Evolutionary conservation across 2,329 filamentous ascomycete species (phyloP), one percentile per base, ranked within the genome.

Genomic region (Fusarium bactridioides): DNA sequence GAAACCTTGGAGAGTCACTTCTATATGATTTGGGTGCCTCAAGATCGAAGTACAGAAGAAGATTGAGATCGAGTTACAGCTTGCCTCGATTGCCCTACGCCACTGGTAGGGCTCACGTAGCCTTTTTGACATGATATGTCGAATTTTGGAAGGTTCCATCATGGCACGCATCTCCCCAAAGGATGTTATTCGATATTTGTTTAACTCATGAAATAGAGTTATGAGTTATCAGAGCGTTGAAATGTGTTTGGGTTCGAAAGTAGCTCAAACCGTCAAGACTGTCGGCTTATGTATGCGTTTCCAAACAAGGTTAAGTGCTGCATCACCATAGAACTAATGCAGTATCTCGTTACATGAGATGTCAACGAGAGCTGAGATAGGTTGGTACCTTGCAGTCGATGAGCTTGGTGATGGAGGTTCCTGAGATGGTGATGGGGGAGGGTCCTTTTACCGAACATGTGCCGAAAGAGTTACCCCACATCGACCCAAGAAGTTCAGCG

Each of bases 401-500:
- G 50, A 37, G 33, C 50, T 53, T 53, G 23, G 19, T 38, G 23
- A 53, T 18, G 19, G 40, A 56, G 27, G 54, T 33, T 57, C 40
- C 23, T 35, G 31, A 48, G 31, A 12, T 58, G 41, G 25, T 23
- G 31, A 50, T 37, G 29, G 29, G 45, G n/a, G 29, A 23, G 47
- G n/a, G 16, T 7, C 37, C 33, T 69, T 69, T 69, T 69, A 19
- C 66, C 66, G 66, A 64, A 68, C 41, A 68, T 68, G 57, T 64
- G 51, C 66, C 66, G 66, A 58, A 55, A 58, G 45, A 57, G 61
- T 48, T 74, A 75, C 81, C 80, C 80, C 82, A 82, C 81, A 82
- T 79, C 66, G 78, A 76, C 77, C 50, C 77, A 75, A 82, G 79
- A 78, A 79, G 67, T 79, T 80, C 75, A 77, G 64, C 76, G 77